These are phyloP conservation scores for Mortierella alpina DNA, from an alignment of 192 early-diverging fungal species.

Conservation along the genomic window DNA sequence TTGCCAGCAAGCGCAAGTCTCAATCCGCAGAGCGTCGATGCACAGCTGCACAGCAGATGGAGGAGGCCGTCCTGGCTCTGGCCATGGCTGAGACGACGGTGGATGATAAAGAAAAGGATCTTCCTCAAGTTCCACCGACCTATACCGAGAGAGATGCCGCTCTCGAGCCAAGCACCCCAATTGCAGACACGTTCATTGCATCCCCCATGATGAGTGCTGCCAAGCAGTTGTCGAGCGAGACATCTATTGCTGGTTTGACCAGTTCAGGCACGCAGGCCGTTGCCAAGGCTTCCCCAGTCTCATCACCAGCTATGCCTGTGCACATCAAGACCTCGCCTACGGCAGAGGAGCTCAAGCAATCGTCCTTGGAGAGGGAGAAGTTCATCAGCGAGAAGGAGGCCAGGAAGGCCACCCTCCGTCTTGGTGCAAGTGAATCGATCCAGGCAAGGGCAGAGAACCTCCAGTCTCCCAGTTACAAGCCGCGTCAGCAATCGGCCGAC, in stretches of 20 bases:
- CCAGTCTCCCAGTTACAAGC: constrained; percentile 13
- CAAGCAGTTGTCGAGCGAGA: constrained; percentile 2
- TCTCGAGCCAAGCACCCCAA: constrained; percentile 12
- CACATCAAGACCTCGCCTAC: constrained; percentile 16
- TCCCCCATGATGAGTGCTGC: neutral
- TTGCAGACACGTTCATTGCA: constrained; percentile 18
- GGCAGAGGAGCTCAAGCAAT: constrained; percentile 1
- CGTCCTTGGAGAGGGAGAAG: constrained; percentile 17
- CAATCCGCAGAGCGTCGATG: too few relatives aligned
- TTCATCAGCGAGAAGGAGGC: constrained; percentile 31
- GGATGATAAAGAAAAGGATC: too few relatives aligned
- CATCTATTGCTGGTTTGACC: constrained; percentile 32
- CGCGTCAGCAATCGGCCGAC: neutral
- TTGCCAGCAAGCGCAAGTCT: neutral
- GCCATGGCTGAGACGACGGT: neutral
- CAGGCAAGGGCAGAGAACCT: constrained; percentile 26
- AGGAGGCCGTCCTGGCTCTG: constrained; percentile 1
- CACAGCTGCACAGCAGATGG: too few relatives aligned
- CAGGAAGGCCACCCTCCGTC: constrained; percentile 32
- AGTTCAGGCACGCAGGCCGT: constrained; percentile 14
- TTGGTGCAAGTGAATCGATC: constrained; percentile 20
- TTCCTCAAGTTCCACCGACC: neutral
- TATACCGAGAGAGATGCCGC: too few relatives aligned
- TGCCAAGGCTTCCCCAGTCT: neutral
- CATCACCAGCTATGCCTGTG: constrained; percentile 16